Evolutionary conservation across 306 rosid species (phyloP), one percentile per base, ranked within the genome.

Genomic region (Aeschynomene evenia): DNA sequence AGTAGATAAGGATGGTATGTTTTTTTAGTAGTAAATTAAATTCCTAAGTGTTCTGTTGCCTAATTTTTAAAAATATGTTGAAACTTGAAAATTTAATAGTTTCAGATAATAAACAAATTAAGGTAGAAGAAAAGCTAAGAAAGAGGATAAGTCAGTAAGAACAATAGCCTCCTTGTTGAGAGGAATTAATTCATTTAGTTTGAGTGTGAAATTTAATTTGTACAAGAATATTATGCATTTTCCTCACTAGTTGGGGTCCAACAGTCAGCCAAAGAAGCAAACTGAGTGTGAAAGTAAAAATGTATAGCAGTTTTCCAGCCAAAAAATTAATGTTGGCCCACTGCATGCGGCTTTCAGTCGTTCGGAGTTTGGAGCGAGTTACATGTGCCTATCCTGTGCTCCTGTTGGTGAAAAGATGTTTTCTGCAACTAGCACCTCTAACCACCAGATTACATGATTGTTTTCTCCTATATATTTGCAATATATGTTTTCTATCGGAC

Each of bases 1-100:
- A 64, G 29, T 80, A 6, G 88, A 85, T 34, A 88, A 79, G 76
- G 76, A 76, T 62, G 99, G 99, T 95, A 85, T 4, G 90, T 28
- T 19, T 46, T 16, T 52, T 53, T 9, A 22, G 56, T 43, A 7
- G 37, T 45, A 57, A 50, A 55, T 26, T 45, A 57, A 50, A 55
- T 26, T 31, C 57, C 2, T 3, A 9, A 36, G 34, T 49, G 54
- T 62, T 53, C 24, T 23, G 29, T 72, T 67, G 69, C 64, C 49
- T 1, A 5, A 21, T 49, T 10, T 8, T 56, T 42, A 36, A n/a
- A 69, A 63, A 16, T 49, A 19, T 55, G 22, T 62, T 54, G 49
- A 31, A 31, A n/a, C n/a, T n/a, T n/a, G n/a, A n/a, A 52, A 52
- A 29, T 19, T 37, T 33, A 16, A 24, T 18, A 45, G 71, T 70